These are phyloP conservation scores for Carex arenaria DNA, from an alignment of 202 grass and related monocot species.

Conservation along the genomic window DNA sequence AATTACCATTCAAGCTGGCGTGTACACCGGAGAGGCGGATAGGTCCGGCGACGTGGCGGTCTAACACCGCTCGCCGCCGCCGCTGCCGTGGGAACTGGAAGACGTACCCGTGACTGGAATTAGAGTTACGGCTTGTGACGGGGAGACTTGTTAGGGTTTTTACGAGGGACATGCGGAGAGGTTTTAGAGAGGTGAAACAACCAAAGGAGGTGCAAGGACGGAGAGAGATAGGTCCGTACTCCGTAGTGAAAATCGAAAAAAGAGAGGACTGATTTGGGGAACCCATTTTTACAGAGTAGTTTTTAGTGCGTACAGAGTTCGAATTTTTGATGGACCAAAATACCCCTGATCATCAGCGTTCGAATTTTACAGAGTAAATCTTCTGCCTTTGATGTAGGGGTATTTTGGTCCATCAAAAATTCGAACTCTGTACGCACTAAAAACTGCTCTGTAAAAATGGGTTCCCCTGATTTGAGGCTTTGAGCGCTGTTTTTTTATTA, in stretches of 20 bases:
- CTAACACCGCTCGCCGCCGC: background rate
- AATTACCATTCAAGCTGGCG: slow-evolving; percentile 12
- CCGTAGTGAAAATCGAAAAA: background rate
- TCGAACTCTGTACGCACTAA: too few species aligned
- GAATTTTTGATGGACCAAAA: too few species aligned
- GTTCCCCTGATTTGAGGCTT: too few species aligned
- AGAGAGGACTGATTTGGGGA: slow-evolving; percentile 16
- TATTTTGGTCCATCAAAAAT: too few species aligned
- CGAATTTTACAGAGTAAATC: too few species aligned
- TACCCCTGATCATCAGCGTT: too few species aligned
- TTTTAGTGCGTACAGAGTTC: too few species aligned
- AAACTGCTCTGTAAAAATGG: too few species aligned
- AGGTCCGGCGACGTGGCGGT: slow-evolving; percentile 19
- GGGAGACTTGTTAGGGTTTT: slow-evolving; percentile 42
- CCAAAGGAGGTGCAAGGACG: background rate
- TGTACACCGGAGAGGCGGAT: slow-evolving; percentile 22
- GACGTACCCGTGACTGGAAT: background rate
- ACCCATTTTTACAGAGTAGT: too few species aligned
- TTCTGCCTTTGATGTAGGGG: too few species aligned
- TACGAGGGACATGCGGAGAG: slow-evolving; percentile 13
- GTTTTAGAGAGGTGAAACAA: background rate
- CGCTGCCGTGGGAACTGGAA: slow-evolving; percentile 37
- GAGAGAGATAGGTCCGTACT: background rate
- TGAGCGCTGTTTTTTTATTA: background rate
- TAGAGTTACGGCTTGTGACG: slow-evolving; percentile 22